A percentile compares a stretch with the other conserved stretches of the same genome.
These are phyloP conservation scores for Suillus ampliporus DNA, from an alignment of 768 basidiomycete genomes.

Conservation along the genomic window DNA sequence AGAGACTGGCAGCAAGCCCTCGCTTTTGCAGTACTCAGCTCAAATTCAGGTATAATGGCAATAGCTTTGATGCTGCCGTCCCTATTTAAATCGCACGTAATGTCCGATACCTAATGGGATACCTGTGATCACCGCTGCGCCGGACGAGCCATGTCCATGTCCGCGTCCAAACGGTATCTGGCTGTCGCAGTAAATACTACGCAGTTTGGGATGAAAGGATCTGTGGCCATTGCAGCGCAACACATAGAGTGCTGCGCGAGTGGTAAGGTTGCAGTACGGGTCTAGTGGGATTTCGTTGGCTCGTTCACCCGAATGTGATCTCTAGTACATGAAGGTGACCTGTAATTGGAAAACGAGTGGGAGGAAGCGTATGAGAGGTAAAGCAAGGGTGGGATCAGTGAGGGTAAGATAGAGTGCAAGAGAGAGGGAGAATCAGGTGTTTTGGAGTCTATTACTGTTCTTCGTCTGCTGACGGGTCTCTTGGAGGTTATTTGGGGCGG, in stretches of 20 bases:
- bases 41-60: constrained; percentile 93
- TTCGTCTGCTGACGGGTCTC: constrained; percentile 74
- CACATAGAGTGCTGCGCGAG: constrained; percentile 96
- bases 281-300: constrained; percentile 89
- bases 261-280: constrained; percentile 95
- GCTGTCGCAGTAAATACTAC: constrained; percentile 77
- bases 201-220: constrained; percentile 75
- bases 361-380: too few species aligned
- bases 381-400: too few species aligned
- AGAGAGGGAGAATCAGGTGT: too few species aligned
- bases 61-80: constrained; percentile 84
- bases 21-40: constrained; percentile 94
- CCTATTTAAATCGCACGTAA: constrained; percentile 90
- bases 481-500: constrained; percentile 86
- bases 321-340: constrained; percentile 55
- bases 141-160: constrained; percentile 94
- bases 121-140: constrained; percentile 96
- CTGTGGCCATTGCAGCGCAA: constrained; percentile 82
- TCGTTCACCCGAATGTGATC: constrained; percentile 85
- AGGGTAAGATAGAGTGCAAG: constrained; percentile 85
- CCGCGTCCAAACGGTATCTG: constrained; percentile 98
- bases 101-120: constrained; percentile 89
- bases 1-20: constrained; percentile 83
- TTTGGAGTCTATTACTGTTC: constrained; percentile 71
- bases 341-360: too few species aligned